Conservation (phyloP, 2,329 filamentous ascomycete genomes). For the Dothideomycetidae sp. region DNA sequence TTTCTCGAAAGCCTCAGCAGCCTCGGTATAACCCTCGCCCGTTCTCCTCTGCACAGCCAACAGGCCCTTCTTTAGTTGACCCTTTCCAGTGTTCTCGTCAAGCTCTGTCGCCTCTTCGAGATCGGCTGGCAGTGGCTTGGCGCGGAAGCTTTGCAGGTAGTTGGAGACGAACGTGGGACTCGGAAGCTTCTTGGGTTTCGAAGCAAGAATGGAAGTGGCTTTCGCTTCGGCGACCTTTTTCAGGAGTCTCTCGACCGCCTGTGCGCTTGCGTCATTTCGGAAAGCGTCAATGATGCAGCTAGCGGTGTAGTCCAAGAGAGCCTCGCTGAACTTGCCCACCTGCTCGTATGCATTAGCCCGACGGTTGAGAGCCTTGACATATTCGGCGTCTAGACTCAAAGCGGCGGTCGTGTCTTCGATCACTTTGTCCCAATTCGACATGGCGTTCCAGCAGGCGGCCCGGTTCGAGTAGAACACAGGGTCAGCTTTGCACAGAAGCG, state of each 20-base stretch:
- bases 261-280: slow-evolving; percentile 76
- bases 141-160: slow-evolving; percentile 96
- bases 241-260: slow-evolving; percentile 79
- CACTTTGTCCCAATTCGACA: slow-evolving; percentile 86
- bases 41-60: slow-evolving; percentile 73
- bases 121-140: slow-evolving; percentile 62
- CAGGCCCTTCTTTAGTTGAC: slow-evolving; percentile 72
- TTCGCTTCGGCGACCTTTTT: slow-evolving; percentile 96
- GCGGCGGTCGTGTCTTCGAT: slow-evolving; percentile 94
- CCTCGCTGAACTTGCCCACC: slow-evolving; percentile 78
- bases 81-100: slow-evolving; percentile 63
- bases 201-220: slow-evolving; percentile 72
- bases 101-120: slow-evolving; percentile 72
- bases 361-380: slow-evolving; percentile 94
- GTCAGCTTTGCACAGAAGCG: slow-evolving; percentile 91
- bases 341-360: slow-evolving; percentile 95
- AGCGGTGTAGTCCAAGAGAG: slow-evolving; percentile 91
- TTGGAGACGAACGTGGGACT: slow-evolving; percentile 96
- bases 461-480: slow-evolving; percentile 98
- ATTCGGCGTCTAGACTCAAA: slow-evolving; percentile 83
- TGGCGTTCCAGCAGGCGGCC: slow-evolving; percentile 90
- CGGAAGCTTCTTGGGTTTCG: slow-evolving; percentile 72
- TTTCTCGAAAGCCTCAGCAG: slow-evolving; percentile 71
- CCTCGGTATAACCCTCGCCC: slow-evolving; percentile 80
- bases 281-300: slow-evolving; percentile 99